Evolutionary conservation across 352 stramenopile species (phyloP), one percentile per base, ranked within the genome.

Genomic region (Phytophthora pini): DNA sequence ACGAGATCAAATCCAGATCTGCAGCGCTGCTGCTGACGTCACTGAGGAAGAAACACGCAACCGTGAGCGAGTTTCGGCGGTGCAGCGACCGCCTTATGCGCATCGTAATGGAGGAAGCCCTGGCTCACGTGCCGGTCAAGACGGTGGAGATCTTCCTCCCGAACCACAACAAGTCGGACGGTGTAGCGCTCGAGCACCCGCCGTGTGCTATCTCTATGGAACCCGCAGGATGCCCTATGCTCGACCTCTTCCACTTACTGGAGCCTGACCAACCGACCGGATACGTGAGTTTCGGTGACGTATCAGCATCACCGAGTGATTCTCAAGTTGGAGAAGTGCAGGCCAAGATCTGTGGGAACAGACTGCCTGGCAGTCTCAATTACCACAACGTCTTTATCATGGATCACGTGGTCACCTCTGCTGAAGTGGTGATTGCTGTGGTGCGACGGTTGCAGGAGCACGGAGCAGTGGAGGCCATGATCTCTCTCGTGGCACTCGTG

Each of bases 381-480:
- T 77, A 70, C 64, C 72, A 84, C 59, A 86, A 84, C 34, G 77
- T 88, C 3, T 82, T 88, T 17, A 34, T 88, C 10, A 61, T 86
- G 34, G 77, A 84, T 22, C 50, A 79, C 8, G 73, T 80, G 3
- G 63, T 78, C 5, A 67, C 71, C 10, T 77, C 64, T 0, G 46
- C 69, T 0, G 60, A 83, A 2, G 49, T 70, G n/a, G 52, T 85
- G 20, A 66, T 68, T 13, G 51, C 65, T 4, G 70, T 72, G 4
- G 67, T 89, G n/a, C 52, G 72, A 29, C 46, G 40, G 31, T 56
- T 85, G 17, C 70, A 77, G 22, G 68, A 65, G 31, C 70, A 74
- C 5, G 76, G 77, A 1, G 77, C 80, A 4, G 65, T 84, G 8
- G 74, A 84, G 13, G 41, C 59, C 2, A 80, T 80, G 64, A 64